phyloP scores from a whole-genome alignment of 164 flowering plant genomes.

The Berberis thunbergii region DNA sequence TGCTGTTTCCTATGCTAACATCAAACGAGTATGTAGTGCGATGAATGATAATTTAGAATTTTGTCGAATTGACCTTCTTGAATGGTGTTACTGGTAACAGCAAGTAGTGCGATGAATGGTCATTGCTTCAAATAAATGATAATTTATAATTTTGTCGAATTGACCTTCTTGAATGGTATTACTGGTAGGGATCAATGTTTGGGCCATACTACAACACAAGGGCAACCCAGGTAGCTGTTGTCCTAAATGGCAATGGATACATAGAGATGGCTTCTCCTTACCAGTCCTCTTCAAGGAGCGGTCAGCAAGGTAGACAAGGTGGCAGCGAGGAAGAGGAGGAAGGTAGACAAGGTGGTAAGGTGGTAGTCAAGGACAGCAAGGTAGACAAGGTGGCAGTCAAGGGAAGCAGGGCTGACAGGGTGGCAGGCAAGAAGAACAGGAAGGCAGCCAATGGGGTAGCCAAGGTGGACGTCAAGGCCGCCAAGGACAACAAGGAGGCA shows the following conservation, averaged over 20 bases:
- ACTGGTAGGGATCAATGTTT: conserved; percentile 25
- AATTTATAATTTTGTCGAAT: not conserved
- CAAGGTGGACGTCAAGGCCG: not conserved
- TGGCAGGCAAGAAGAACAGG: not conserved
- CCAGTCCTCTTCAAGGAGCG: conserved; percentile 6
- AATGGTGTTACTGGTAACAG: not conserved
- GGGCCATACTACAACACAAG: conserved; percentile 35
- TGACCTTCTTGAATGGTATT: not conserved
- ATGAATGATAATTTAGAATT: not conserved
- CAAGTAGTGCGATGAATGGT: no score
- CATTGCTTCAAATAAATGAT: not conserved
- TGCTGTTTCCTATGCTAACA: conserved; percentile 22
- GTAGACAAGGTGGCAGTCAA: not conserved
- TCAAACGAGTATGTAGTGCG: conserved; percentile 22
- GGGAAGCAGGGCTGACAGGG: not conserved
- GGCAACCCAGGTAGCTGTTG: conserved; percentile 22
- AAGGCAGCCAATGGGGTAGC: not conserved
- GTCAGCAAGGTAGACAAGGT: not conserved
- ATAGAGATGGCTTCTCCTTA: conserved; percentile 52
- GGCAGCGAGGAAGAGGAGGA: not conserved
- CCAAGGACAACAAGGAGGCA: not conserved
- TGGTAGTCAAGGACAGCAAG: not conserved
- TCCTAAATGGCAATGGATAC: conserved; percentile 31
- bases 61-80: not conserved
- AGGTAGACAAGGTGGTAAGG: not conserved